phyloP scores from a whole-genome alignment of 2,329 filamentous ascomycete genomes.

The Colletotrichum endophyticum region DNA sequence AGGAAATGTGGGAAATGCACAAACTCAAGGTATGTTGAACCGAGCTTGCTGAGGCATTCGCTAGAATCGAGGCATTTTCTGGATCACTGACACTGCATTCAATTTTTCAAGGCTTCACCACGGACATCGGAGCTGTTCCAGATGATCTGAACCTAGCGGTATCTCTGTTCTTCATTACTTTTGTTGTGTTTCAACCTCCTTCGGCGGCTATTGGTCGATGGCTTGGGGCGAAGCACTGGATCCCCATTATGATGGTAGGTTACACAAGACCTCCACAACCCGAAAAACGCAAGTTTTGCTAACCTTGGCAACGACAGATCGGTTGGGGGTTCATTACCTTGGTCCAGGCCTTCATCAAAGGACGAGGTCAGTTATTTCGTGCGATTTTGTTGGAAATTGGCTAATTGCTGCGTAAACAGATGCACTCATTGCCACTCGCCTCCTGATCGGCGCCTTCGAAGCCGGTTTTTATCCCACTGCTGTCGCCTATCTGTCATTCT shows the following conservation, averaged over 20 bases:
- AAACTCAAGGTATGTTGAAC: constrained; percentile 35
- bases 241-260: constrained; percentile 61
- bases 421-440: constrained; percentile 24
- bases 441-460: constrained; percentile 30
- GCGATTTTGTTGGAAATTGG: not conserved
- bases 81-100: not conserved
- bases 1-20: constrained; percentile 45
- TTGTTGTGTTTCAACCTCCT: constrained; percentile 61
- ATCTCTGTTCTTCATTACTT: constrained; percentile 62
- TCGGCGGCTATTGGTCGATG: constrained; percentile 48
- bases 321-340: constrained; percentile 33
- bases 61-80: not conserved
- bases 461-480: constrained; percentile 65
- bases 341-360: constrained; percentile 31
- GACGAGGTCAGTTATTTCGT: constrained; percentile 24
- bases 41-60: not conserved
- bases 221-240: constrained; percentile 54
- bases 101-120: constrained; percentile 47
- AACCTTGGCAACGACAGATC: constrained; percentile 37
- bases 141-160: constrained; percentile 60
- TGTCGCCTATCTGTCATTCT: constrained; percentile 62
- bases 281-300: constrained; percentile 38
- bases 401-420: constrained; percentile 11
- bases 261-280: constrained; percentile 45
- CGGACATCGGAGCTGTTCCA: constrained; percentile 55